phyloP scores from a whole-genome alignment of 176 grass and related monocot genomes.

The Avena eriantha region DNA sequence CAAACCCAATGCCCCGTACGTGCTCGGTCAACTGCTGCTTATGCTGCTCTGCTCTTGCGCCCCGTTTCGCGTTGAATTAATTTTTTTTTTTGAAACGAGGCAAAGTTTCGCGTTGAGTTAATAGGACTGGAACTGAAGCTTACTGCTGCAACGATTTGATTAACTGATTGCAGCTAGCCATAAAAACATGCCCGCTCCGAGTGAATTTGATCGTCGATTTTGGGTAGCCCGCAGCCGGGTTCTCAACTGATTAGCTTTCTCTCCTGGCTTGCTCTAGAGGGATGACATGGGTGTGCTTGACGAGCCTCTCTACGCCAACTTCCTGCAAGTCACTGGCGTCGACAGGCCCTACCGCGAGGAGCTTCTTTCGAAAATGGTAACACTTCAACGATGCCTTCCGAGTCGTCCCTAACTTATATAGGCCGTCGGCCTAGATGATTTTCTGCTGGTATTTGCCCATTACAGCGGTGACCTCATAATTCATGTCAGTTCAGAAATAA shows the following conservation, averaged over 20 bases:
- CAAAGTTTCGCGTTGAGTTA: neutral
- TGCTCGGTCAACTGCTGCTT: neutral
- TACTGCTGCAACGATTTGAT: neutral
- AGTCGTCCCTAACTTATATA: neutral
- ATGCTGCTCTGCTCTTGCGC: neutral
- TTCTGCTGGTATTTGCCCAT: neutral
- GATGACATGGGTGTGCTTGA: constrained; percentile 92
- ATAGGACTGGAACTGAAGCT: neutral
- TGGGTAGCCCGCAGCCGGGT: neutral
- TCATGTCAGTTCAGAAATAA: neutral
- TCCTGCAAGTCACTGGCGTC: constrained; percentile 63
- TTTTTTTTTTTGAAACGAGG: too few relatives aligned
- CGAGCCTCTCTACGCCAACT: constrained; percentile 94
- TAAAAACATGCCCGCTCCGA: neutral
- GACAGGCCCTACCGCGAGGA: constrained; percentile 83
- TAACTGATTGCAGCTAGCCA: neutral
- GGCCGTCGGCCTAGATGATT: neutral
- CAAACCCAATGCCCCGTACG: constrained; percentile 1
- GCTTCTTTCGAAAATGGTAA: constrained; percentile 84
- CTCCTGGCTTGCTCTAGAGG: constrained; percentile 55
- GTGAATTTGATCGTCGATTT: neutral
- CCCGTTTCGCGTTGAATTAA: neutral
- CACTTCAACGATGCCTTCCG: neutral
- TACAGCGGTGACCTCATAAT: neutral
- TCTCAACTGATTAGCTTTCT: neutral